phyloP scores from a whole-genome alignment of 257 asterid genomes.

The Petunia axillaris region DNA sequence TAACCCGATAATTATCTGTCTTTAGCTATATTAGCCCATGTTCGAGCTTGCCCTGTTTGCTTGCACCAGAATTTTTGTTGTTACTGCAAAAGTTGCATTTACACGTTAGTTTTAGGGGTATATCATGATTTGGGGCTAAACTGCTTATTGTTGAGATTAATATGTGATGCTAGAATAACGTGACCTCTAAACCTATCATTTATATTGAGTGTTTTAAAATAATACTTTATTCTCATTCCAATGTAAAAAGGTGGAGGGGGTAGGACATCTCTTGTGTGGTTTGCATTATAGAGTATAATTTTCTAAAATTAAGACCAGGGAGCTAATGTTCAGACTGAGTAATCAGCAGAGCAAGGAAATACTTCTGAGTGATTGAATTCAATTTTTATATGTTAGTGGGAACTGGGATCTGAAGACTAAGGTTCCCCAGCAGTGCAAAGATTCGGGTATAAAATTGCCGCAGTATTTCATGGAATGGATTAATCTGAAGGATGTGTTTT shows the following conservation, averaged over 20 bases:
- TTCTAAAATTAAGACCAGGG: neutral
- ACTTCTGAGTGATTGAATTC: neutral
- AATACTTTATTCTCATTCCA: neutral
- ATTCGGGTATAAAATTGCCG: slow-evolving; percentile 70
- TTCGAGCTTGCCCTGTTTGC: neutral
- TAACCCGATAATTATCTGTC: neutral
- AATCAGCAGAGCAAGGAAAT: neutral
- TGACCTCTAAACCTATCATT: neutral
- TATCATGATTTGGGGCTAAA: neutral
- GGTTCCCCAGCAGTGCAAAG: slow-evolving; percentile 85
- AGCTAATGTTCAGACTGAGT: neutral
- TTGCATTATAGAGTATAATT: neutral
- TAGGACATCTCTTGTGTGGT: neutral
- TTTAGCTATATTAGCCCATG: neutral
- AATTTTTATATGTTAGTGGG: slow-evolving; percentile 57
- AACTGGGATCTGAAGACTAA: slow-evolving; percentile 97
- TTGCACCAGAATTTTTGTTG: neutral
- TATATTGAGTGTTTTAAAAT: neutral
- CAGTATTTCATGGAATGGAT: slow-evolving; percentile 92
- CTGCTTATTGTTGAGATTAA: neutral
- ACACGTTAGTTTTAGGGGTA: neutral
- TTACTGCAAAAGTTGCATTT: neutral
- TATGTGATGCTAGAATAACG: neutral
- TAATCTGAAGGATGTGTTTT: slow-evolving; percentile 83
- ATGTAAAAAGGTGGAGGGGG: neutral